phyloP scores from a whole-genome alignment of 1,284 basidiomycete species.

The Melanopsichium pennsylvanicum region DNA sequence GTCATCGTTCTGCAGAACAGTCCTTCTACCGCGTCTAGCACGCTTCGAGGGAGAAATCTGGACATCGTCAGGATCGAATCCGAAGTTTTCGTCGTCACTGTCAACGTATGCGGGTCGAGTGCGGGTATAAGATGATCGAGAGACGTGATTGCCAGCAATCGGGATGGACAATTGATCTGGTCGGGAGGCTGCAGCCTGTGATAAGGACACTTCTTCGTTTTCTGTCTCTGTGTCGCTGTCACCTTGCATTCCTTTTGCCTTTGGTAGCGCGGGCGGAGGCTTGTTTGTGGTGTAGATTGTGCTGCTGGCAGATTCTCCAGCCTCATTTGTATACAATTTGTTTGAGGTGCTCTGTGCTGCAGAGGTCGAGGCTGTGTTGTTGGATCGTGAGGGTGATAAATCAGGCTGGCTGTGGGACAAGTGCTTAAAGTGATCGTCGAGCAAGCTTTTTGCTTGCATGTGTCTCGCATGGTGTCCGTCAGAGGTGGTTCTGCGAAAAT shows the following conservation, averaged over 20 bases:
- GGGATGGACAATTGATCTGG: neutral
- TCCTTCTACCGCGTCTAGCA: slow-evolving; percentile 11
- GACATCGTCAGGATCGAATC: slow-evolving; percentile 9
- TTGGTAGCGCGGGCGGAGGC: neutral
- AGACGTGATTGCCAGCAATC: neutral
- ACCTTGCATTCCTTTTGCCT: neutral
- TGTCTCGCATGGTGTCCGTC: slow-evolving; percentile 27
- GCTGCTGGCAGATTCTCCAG: neutral
- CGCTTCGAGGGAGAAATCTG: slow-evolving; percentile 26
- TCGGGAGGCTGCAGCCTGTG: slow-evolving; percentile 1
- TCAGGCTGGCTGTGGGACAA: slow-evolving; percentile 33
- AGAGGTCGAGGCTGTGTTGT: neutral
- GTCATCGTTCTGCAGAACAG: slow-evolving; percentile 10
- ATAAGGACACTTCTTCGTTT: slow-evolving; percentile 14
- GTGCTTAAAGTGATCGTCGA: slow-evolving; percentile 31
- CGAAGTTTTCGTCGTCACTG: slow-evolving; percentile 8
- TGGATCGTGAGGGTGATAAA: neutral
- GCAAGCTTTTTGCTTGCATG: slow-evolving; percentile 31
- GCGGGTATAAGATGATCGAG: neutral
- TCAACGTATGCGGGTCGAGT: slow-evolving; percentile 8
- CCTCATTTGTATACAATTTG: neutral
- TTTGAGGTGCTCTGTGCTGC: neutral
- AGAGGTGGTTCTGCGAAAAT: slow-evolving; percentile 23
- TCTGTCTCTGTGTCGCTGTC: slow-evolving; percentile 38
- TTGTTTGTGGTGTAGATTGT: neutral